phyloP scores from a whole-genome alignment of 352 stramenopile species.

The Phytophthora chlamydospora region DNA sequence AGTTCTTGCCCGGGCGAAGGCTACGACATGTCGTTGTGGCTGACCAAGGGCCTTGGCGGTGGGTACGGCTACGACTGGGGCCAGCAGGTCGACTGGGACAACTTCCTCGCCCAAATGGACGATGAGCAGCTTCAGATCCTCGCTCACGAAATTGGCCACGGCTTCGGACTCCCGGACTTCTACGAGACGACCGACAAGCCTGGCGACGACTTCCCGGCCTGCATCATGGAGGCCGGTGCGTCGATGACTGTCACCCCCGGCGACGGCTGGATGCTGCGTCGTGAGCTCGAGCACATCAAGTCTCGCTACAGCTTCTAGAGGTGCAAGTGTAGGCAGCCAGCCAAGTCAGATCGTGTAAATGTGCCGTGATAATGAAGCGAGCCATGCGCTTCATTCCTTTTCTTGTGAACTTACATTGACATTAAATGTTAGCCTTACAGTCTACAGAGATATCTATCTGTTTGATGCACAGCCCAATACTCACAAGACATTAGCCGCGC shows the following conservation, averaged over 20 bases:
- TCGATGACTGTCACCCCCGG: slow-evolving; percentile 26
- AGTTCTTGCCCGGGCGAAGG: slow-evolving; percentile 23
- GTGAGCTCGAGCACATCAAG: slow-evolving; percentile 29
- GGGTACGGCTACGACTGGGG: slow-evolving; percentile 33
- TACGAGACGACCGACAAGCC: slow-evolving; percentile 27
- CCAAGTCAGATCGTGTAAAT: no score
- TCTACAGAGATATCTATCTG: no score
- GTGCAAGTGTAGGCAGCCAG: no score
- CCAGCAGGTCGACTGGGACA: slow-evolving; percentile 43
- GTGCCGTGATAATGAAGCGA: no score
- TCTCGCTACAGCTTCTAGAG: slow-evolving; percentile 19
- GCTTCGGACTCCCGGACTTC: slow-evolving; percentile 30
- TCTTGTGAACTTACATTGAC: no score
- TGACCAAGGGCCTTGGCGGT: slow-evolving; percentile 36
- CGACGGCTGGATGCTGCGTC: slow-evolving; percentile 43
- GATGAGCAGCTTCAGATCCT: slow-evolving; percentile 40
- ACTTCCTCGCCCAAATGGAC: slow-evolving; percentile 25
- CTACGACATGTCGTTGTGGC: slow-evolving; percentile 39
- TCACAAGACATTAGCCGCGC: no score
- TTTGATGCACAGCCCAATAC: no score
- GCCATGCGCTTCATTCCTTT: no score
- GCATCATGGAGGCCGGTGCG: slow-evolving; percentile 33
- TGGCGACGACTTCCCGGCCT: slow-evolving; percentile 22
- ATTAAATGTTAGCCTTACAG: no score
- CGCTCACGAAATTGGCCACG: slow-evolving; percentile 54